phyloP scores from a whole-genome alignment of 306 rosid genomes.

The Ammopiptanthus mongolicus region DNA sequence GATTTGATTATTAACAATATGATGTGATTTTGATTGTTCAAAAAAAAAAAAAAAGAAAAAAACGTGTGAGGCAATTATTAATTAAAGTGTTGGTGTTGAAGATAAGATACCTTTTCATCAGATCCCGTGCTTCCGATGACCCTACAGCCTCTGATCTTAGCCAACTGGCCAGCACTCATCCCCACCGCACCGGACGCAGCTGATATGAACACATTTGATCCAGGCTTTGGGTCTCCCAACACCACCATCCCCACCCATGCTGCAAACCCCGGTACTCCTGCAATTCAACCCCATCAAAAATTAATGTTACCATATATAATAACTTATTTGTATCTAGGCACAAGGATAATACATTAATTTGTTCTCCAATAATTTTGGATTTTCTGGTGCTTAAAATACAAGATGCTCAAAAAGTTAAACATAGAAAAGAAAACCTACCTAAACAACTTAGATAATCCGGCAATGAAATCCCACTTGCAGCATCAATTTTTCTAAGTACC shows the following conservation, averaged over 20 bases:
- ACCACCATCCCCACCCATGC: conserved; percentile 64
- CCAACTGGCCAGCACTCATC: conserved; percentile 61
- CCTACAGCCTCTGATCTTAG: conserved; percentile 61
- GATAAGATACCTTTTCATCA: conserved; percentile 40
- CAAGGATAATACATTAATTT: neutral
- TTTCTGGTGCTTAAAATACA: neutral
- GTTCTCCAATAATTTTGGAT: neutral
- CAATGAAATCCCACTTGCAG: conserved; percentile 35
- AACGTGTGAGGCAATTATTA: neutral
- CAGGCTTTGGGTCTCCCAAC: conserved; percentile 44
- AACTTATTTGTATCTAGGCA: no score
- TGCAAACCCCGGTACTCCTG: conserved; percentile 61
- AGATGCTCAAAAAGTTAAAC: neutral
- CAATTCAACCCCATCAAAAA: neutral
- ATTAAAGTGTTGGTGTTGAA: neutral
- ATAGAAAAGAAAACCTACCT: conserved; percentile 14
- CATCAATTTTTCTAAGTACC: conserved; percentile 29
- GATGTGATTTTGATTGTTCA: no score
- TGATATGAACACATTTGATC: conserved; percentile 54
- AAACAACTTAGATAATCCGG: conserved; percentile 44
- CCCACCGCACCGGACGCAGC: conserved; percentile 68
- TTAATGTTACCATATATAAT: no score
- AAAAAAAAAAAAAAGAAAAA: no score
- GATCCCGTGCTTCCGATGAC: conserved; percentile 65
- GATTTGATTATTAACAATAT: no score